Evolutionary conservation across 2,329 filamentous ascomycete genomes (phyloP), one percentile per base, ranked within the genome.

Genomic region (Paramyrothecium sp.): DNA sequence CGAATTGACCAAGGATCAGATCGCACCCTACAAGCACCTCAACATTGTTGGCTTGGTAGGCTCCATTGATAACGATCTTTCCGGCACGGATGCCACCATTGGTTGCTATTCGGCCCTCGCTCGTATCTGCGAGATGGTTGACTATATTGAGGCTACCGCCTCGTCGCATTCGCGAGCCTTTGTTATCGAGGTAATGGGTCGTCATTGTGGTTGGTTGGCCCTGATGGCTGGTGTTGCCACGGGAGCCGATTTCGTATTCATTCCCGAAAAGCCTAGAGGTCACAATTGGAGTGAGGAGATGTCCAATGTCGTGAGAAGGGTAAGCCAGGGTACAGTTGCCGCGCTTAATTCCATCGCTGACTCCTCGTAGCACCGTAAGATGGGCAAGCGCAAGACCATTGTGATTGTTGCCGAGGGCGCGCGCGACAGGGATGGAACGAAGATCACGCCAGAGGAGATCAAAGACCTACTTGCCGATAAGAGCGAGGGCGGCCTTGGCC

Each of bases 51-150:
- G 95, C 51, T 81, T 98, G 54, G 95, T 99, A 26, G 95, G 95
- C 57, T 97, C 92, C 55, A 99, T 99, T 70, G 95, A 99, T 81
- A 99, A 99, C 71, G 95, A 99, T 71, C 89, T 99, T 76, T 96
- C 93, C 53, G 92, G 92, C 62, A 99, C 95, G 13, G 95, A 99
- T 74, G 94, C 95, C 58, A 99, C 95, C 33, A 97, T 99, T 71
- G 95, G 95, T 56, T 96, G 91, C 73, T 98, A 97, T 78, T 97
- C 93, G 48, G 95, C 95, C 22, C 84, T 99, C 56, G 87, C 90
- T 51, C 88, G 94, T 58, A 97, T 99, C 66, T 98, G 94, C 76
- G 90, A 97, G 72, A 91, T 94, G 70, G 91, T 99, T 58, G 95
- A 99, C 78, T 94, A 92, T 70, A 96, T 99, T 66, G 94, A 99